Conservation (phyloP, 805 yeast genomes). For the Priceomyces melissophilus region DNA sequence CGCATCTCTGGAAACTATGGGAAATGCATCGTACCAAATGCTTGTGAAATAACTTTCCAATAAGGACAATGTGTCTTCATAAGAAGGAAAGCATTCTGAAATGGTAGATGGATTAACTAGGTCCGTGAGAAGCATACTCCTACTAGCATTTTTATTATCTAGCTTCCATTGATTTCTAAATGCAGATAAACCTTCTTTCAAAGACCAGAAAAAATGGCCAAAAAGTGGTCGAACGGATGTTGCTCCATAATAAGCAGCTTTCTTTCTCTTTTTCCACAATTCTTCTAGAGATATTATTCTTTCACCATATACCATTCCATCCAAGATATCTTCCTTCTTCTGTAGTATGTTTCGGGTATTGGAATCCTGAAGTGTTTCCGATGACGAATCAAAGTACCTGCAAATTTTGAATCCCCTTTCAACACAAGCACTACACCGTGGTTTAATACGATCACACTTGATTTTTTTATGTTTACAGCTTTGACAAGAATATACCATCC, state of each 20-base stretch:
- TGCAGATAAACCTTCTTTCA: neutral
- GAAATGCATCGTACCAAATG: conserved; percentile 1
- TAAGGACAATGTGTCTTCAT: neutral
- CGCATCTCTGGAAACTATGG: neutral
- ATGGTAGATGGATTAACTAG: neutral
- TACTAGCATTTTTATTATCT: neutral
- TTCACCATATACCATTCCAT: neutral
- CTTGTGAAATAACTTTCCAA: neutral
- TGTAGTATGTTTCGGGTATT: neutral
- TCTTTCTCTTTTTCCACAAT: neutral
- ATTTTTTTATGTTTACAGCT: neutral
- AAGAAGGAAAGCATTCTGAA: neutral
- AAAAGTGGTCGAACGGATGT: neutral
- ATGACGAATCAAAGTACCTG: neutral
- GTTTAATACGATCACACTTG: conserved; percentile 3
- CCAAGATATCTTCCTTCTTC: neutral
- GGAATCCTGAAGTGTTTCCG: neutral
- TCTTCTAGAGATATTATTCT: neutral
- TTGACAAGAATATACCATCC: no score
- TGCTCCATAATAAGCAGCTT: neutral
- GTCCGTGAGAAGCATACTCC: neutral
- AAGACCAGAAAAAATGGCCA: neutral
- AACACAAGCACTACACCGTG: conserved; percentile 1
- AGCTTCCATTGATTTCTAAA: conserved; percentile 1
- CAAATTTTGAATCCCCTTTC: neutral